Evolutionary conservation across 176 grass and related monocot genomes (phyloP).

Genomic region (Eleusine indica): DNA sequence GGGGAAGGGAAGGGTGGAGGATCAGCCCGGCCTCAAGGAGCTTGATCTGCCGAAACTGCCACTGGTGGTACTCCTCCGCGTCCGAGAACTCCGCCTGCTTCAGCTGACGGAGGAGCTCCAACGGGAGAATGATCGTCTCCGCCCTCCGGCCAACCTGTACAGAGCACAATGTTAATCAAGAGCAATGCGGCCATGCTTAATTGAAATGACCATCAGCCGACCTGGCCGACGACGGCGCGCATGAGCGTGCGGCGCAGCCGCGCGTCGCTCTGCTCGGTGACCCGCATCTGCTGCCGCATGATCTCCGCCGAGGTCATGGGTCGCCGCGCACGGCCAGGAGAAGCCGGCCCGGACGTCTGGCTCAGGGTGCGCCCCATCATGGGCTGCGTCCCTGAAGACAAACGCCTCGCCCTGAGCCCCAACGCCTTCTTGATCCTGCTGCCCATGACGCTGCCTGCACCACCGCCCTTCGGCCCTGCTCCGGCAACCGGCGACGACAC

Average conservation of each 20-base stretch:
- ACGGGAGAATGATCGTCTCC: conserved; percentile 76
- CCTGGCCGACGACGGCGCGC: conserved; percentile 81
- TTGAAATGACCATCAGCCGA: not conserved
- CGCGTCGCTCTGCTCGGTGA: conserved; percentile 75
- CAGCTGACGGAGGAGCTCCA: conserved; percentile 94
- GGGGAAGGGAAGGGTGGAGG: conserved; percentile 63
- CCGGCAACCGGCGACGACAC: conserved; percentile 36
- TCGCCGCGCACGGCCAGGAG: conserved; percentile 58
- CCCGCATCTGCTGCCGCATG: conserved; percentile 89
- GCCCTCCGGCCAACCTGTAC: conserved; percentile 59
- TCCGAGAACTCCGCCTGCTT: conserved; percentile 70
- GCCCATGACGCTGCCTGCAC: conserved; percentile 54
- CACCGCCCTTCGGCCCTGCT: conserved; percentile 32
- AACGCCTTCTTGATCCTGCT: conserved; percentile 79
- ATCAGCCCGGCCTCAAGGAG: conserved; percentile 82
- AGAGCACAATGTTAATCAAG: too few species aligned
- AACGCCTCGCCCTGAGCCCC: conserved; percentile 60
- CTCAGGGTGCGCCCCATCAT: conserved; percentile 63
- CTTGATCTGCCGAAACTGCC: conserved; percentile 86
- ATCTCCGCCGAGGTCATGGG: conserved; percentile 63
- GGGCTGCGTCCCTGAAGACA: conserved; percentile 34
- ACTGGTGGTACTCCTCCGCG: conserved; percentile 78
- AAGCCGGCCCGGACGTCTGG: conserved; percentile 55
- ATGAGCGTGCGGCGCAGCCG: conserved; percentile 80
- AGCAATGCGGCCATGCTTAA: not conserved